These are phyloP conservation scores for Globisporangium parvum DNA, from an alignment of 352 stramenopile species.

Conservation along the genomic window DNA sequence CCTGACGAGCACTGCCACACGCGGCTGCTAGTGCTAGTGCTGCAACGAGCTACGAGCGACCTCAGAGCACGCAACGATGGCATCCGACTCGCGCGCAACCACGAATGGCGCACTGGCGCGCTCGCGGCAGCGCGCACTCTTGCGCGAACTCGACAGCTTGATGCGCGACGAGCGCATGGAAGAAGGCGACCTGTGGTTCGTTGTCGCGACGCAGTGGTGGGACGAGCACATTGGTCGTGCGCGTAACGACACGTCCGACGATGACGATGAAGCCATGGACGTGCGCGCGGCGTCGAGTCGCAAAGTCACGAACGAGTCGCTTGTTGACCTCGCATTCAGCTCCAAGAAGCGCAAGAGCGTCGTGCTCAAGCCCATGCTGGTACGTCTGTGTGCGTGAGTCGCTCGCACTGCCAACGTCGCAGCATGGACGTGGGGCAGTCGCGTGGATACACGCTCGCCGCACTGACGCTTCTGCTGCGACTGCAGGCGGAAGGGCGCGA, in stretches of 20 bases:
- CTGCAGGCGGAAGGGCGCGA: slow-evolving; percentile 44
- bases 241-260: slow-evolving; percentile 4
- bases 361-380: slow-evolving; percentile 55
- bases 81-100: background rate
- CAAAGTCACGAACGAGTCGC: slow-evolving; percentile 25
- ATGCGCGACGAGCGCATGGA: slow-evolving; percentile 29
- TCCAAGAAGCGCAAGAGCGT: slow-evolving; percentile 31
- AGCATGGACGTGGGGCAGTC: too few relatives aligned
- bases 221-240: slow-evolving; percentile 15
- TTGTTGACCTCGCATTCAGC: slow-evolving; percentile 48
- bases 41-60: too few relatives aligned
- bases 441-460: too few relatives aligned
- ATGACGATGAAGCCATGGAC: slow-evolving; percentile 6
- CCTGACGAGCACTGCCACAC: too few relatives aligned
- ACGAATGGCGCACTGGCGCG: background rate
- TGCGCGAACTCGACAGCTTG: slow-evolving; percentile 18
- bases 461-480: background rate
- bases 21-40: too few relatives aligned
- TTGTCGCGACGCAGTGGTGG: slow-evolving; percentile 58
- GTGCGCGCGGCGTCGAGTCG: background rate
- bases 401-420: too few relatives aligned
- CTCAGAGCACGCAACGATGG: background rate
- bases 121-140: slow-evolving; percentile 1
- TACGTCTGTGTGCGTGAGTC: slow-evolving; percentile 13
- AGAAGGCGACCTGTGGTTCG: slow-evolving; percentile 55